These are phyloP conservation scores for Alternaria metachromatica DNA, from an alignment of 2,329 filamentous ascomycete genomes.

Conservation along the genomic window DNA sequence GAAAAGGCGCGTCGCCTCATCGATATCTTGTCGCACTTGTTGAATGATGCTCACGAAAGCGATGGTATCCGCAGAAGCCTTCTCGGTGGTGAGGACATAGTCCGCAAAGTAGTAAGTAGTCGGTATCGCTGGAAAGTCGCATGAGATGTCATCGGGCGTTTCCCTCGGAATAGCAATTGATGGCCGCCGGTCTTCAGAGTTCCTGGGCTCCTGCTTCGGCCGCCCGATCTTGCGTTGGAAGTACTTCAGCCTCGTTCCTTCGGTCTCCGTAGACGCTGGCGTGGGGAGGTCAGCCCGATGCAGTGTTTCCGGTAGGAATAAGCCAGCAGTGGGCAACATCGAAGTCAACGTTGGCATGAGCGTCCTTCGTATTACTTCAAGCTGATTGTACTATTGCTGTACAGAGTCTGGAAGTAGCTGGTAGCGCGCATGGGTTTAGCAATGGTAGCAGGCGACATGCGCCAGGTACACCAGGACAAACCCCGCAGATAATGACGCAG, in stretches of 20 bases:
- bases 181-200: constrained; percentile 11
- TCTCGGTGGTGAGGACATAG: constrained; percentile 28
- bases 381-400: not conserved
- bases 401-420: not conserved
- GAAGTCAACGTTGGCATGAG: constrained; percentile 1
- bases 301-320: constrained; percentile 29
- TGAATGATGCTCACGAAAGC: constrained; percentile 35
- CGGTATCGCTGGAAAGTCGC: constrained; percentile 25
- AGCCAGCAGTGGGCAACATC: constrained; percentile 21
- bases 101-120: constrained; percentile 39
- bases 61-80: constrained; percentile 32
- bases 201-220: constrained; percentile 7
- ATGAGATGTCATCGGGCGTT: constrained; percentile 16
- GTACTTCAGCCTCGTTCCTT: constrained; percentile 13
- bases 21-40: constrained; percentile 34
- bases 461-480: not conserved
- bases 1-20: constrained; percentile 37
- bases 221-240: constrained; percentile 20
- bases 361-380: not conserved
- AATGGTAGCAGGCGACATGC: not conserved
- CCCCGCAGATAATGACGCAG: not conserved
- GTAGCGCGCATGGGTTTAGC: not conserved
- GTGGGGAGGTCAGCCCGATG: constrained; percentile 8
- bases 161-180: constrained; percentile 5
- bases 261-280: constrained; percentile 3